phyloP scores from a whole-genome alignment of 2,329 filamentous ascomycete species.

The Trichoderma arundinaceum region DNA sequence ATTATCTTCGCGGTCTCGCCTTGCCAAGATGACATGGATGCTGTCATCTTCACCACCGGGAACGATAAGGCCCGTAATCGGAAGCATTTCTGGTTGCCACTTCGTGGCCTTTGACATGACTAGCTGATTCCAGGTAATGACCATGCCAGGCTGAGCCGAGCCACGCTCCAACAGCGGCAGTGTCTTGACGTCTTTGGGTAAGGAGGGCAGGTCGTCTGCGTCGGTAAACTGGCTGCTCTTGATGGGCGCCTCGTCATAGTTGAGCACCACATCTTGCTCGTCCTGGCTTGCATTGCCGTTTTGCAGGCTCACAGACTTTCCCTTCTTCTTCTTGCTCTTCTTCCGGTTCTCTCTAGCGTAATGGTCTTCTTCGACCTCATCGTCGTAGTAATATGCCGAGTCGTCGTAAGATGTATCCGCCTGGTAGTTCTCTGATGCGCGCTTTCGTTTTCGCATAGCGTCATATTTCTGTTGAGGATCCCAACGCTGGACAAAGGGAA shows the following conservation, averaged over 20 bases:
- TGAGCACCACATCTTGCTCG: constrained; percentile 46
- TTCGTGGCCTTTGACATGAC: constrained; percentile 65
- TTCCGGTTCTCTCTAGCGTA: constrained; percentile 28
- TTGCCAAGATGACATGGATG: constrained; percentile 69
- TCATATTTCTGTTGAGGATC: constrained; percentile 70
- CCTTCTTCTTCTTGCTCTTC: constrained; percentile 50
- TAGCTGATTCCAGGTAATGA: constrained; percentile 72
- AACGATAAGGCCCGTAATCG: constrained; percentile 71
- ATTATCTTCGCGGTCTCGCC: constrained; percentile 66
- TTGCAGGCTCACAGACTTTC: constrained; percentile 38
- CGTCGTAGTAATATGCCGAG: constrained; percentile 40
- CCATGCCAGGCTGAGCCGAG: constrained; percentile 62
- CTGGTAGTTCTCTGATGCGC: constrained; percentile 46
- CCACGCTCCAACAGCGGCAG: constrained; percentile 58
- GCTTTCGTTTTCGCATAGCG: constrained; percentile 57
- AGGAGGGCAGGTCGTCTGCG: constrained; percentile 65
- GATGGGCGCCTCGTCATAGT: constrained; percentile 48
- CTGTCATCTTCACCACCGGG: constrained; percentile 55
- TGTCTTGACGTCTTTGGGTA: constrained; percentile 62
- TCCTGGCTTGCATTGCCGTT: constrained; percentile 30
- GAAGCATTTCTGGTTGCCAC: constrained; percentile 68
- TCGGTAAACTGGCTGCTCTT: constrained; percentile 54
- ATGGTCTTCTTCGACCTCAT: constrained; percentile 45
- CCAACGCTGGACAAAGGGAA: constrained; percentile 90
- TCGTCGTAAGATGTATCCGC: constrained; percentile 42